Conservation (phyloP, 441 rosid species). For the Heliophila coronopifolia region DNA sequence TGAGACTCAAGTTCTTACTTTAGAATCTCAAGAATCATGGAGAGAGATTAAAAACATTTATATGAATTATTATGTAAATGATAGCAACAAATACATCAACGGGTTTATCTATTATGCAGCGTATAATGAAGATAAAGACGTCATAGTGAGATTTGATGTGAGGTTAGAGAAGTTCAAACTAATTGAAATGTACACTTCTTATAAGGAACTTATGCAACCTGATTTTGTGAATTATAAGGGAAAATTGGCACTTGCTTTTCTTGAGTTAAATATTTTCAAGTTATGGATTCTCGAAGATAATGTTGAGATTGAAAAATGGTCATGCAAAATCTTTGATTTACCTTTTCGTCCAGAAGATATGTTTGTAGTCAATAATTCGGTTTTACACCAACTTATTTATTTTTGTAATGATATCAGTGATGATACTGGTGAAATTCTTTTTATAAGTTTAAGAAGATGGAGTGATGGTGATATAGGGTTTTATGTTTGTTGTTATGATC, state of each 20-base stretch:
- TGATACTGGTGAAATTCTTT: no score
- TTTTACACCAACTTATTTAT: neutral
- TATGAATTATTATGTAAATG: neutral
- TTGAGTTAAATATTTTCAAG: neutral
- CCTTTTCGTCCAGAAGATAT: neutral
- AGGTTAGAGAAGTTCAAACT: no score
- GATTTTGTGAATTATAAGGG: constrained; percentile 7
- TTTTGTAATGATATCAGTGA: neutral
- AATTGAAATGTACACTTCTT: no score
- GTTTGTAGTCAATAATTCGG: no score
- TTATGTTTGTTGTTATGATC: neutral
- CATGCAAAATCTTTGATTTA: neutral
- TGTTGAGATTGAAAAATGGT: neutral
- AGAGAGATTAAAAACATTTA: neutral
- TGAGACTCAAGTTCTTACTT: neutral
- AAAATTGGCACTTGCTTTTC: neutral
- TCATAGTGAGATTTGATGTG: no score
- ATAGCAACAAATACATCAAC: neutral
- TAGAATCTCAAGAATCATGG: constrained; percentile 8
- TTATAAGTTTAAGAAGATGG: no score
- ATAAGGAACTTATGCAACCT: no score
- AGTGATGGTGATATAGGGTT: constrained; percentile 1
- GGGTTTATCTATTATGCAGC: neutral
- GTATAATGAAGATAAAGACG: neutral
- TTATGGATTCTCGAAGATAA: constrained; percentile 20